Percentiles rank a stretch among this genome's conserved stretches.
Conservation (phyloP, 192 early-diverging fungal genomes). For the Entomortierella chlamydospora region DNA sequence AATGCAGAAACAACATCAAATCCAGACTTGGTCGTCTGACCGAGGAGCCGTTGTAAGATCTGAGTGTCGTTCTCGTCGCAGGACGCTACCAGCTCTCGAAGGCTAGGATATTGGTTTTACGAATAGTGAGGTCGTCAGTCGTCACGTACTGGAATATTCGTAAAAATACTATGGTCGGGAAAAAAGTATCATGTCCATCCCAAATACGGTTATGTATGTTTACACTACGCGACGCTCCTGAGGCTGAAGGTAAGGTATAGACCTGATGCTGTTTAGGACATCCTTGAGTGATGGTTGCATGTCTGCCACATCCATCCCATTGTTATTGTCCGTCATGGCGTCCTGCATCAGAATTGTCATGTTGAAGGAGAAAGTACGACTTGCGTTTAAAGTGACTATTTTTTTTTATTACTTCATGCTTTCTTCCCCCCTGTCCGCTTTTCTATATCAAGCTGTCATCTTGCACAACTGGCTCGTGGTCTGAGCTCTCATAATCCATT, state of each 20-base stretch:
- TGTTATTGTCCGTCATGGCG: neutral
- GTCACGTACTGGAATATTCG: no score
- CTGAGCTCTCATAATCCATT: conserved; percentile 21
- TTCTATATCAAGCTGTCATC: conserved; percentile 34
- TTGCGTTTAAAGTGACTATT: neutral
- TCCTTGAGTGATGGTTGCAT: conserved; percentile 3
- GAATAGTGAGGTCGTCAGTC: no score
- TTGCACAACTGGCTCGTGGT: conserved; percentile 14
- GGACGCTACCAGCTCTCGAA: conserved; percentile 16
- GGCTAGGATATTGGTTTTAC: neutral
- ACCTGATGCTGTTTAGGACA: conserved; percentile 18
- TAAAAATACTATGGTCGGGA: no score
- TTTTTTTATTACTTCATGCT: conserved; percentile 2
- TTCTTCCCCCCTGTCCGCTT: no score
- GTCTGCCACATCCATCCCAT: neutral
- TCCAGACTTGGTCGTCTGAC: conserved; percentile 27
- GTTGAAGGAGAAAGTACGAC: no score
- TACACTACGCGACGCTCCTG: conserved; percentile 47
- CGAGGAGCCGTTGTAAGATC: conserved; percentile 25
- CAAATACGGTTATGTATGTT: neutral
- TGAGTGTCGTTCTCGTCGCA: conserved; percentile 23
- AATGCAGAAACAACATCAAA: conserved; percentile 27
- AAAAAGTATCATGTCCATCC: no score
- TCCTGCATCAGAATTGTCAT: neutral
- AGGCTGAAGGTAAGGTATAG: conserved; percentile 3